Percentiles rank a stretch among this genome's conserved stretches.
Conservation (phyloP, 2,329 filamentous ascomycete species). For the Zasmidium angulare region DNA sequence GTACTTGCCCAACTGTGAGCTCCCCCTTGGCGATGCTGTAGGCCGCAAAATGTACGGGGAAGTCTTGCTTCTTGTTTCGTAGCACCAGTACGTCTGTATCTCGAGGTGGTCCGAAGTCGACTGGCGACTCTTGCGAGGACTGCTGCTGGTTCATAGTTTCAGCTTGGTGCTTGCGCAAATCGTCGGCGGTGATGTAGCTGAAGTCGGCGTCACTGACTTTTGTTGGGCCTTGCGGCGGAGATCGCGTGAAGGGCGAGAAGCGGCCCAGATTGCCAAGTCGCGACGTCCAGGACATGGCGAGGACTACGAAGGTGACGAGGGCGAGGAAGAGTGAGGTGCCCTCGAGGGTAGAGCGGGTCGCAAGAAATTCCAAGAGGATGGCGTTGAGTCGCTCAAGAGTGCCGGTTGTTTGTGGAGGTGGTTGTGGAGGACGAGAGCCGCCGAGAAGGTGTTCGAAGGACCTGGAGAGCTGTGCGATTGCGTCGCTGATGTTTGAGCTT, state of each 20-base stretch:
- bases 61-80: conserved; percentile 65
- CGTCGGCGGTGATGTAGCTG: conserved; percentile 78
- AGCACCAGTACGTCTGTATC: conserved; percentile 71
- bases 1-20: conserved; percentile 64
- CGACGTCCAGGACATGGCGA: conserved; percentile 49
- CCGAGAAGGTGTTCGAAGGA: conserved; percentile 15
- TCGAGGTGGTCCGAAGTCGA: conserved; percentile 44
- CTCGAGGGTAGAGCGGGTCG: conserved; percentile 29
- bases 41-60: conserved; percentile 71
- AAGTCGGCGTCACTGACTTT: conserved; percentile 75
- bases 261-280: conserved; percentile 47
- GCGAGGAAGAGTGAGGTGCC: conserved; percentile 34
- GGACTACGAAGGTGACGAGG: conserved; percentile 38
- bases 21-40: conserved; percentile 75
- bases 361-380: conserved; percentile 25
- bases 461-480: conserved; percentile 17
- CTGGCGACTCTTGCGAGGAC: conserved; percentile 46
- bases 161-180: conserved; percentile 51
- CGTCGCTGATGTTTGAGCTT: conserved; percentile 17
- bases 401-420: conserved; percentile 10
- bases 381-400: conserved; percentile 13
- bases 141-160: conserved; percentile 25
- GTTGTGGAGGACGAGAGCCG: conserved; percentile 5
- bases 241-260: conserved; percentile 51
- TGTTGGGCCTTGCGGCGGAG: conserved; percentile 40